A percentile compares a stretch with the other conserved stretches of the same genome.
These are phyloP conservation scores for Fonsecaea erecta DNA, from an alignment of 2,329 filamentous ascomycete species.

Conservation along the genomic window DNA sequence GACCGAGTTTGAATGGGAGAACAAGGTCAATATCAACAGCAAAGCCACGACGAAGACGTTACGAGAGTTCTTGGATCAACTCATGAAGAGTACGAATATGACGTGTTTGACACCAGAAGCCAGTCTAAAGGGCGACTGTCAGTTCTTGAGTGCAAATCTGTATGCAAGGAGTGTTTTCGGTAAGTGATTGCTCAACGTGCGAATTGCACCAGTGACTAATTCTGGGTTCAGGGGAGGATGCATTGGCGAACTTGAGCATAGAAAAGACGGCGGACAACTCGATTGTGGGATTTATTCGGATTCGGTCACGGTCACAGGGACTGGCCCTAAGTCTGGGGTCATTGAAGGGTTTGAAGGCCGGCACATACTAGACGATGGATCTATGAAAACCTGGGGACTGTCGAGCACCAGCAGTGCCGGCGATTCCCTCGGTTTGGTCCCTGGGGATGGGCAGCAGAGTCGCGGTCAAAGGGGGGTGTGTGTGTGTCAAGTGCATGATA, in stretches of 20 bases:
- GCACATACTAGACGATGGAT: constrained; percentile 34
- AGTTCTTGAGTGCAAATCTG: constrained; percentile 95
- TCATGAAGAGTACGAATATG: constrained; percentile 99
- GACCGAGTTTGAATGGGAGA: constrained; percentile 99
- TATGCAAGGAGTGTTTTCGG: constrained; percentile 97
- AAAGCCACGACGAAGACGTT: constrained; percentile 78
- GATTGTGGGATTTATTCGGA: constrained; percentile 95
- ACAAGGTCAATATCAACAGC: constrained; percentile 99
- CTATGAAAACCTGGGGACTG: not conserved
- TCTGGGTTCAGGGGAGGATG: constrained; percentile 81
- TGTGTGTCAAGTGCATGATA: not conserved
- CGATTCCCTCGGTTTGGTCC: not conserved
- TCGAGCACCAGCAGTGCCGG: not conserved
- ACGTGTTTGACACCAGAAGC: constrained; percentile 95
- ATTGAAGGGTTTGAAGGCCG: constrained; percentile 89
- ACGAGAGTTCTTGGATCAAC: constrained; percentile 86
- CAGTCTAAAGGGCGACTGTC: constrained; percentile 94
- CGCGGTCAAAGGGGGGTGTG: not conserved
- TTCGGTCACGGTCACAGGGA: constrained; percentile 95
- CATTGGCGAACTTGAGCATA: constrained; percentile 93
- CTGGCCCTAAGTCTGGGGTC: constrained; percentile 91
- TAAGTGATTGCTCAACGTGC: constrained; percentile 59
- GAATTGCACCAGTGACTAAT: constrained; percentile 5
- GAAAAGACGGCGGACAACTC: constrained; percentile 96
- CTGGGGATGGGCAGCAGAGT: not conserved